These are phyloP conservation scores for Nicotiana obtusifolia DNA, from an alignment of 257 asterid species.

Conservation along the genomic window DNA sequence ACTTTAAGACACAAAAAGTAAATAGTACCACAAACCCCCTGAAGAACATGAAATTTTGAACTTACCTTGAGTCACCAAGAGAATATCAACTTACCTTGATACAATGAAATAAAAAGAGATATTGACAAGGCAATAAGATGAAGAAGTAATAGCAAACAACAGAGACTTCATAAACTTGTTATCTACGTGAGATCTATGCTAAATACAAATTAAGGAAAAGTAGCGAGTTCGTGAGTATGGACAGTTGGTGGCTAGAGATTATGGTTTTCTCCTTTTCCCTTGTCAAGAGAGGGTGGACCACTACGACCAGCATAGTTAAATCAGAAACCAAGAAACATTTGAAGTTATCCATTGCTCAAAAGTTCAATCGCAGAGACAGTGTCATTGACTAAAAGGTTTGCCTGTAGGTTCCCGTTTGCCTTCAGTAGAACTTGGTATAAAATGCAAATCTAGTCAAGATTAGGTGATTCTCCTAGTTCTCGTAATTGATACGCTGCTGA, in stretches of 20 bases:
- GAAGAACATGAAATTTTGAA: neutral
- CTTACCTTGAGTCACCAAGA: neutral
- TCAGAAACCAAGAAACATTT: neutral
- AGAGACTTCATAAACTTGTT: neutral
- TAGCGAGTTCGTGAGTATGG: neutral
- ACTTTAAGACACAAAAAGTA: neutral
- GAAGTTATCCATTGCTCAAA: neutral
- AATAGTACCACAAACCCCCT: neutral
- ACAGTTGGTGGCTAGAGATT: neutral
- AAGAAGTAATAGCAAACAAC: neutral
- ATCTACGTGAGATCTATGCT: neutral
- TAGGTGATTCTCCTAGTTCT: neutral
- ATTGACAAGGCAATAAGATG: neutral
- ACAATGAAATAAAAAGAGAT: neutral
- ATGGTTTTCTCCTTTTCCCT: neutral
- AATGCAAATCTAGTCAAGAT: neutral
- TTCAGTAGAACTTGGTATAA: neutral
- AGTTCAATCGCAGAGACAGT: neutral
- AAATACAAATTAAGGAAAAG: neutral
- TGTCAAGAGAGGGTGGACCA: neutral
- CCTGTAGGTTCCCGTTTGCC: neutral
- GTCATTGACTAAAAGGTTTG: neutral
- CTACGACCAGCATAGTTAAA: neutral
- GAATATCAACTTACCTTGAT: neutral
- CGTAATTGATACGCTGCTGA: neutral